Evolutionary conservation across 1,284 basidiomycete species (phyloP), one percentile per base, ranked within the genome.

Genomic region (Quambalaria eucalypti): DNA sequence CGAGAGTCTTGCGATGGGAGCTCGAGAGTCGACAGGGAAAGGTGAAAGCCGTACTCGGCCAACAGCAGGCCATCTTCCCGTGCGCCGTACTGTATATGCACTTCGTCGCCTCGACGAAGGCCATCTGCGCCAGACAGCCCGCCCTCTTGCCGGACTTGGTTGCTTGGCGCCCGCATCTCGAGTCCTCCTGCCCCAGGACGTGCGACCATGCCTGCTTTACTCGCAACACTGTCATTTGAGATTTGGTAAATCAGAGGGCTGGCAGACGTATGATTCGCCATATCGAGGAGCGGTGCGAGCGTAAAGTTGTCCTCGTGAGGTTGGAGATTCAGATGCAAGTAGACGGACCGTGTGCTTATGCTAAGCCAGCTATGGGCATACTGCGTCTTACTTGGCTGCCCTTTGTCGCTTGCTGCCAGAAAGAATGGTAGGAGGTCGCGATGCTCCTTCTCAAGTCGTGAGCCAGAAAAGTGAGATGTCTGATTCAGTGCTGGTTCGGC

Each of bases 191-290:
- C 42, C 14, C 42, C 42, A 23, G 42, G 42, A 46, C 12, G n/a
- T 25, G 25, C 12, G 42, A 26, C 21, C 16, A 46, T 2, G 21
- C 16, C 12, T 7, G 21, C 36, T 10, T 39, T 39, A 3, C n/a
- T 8, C n/a, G 36, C 36, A 21, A 21, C 36, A 10, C 36, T 21
- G 36, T 39, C 3, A 21, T 46, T 2, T 23, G 53, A 50, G 23
- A 70, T 69, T 19, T 61, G 66, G 60, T 64, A 71, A 31, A 65
- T 66, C 21, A 57, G 38, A 16, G 48, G 30, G 0, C 54, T 30
- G 16, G 64, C 56, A 1, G 59, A 44, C 2, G 70, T 74, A 48
- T 74, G 71, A 44, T 74, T 74, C 28, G 70, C 68, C 71, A 74
- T 73, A 30, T 74, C 71, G 9, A 74, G 67, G 52, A 74, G 29